phyloP scores from a whole-genome alignment of 306 rosid species.

The Citrullus amarus region DNA sequence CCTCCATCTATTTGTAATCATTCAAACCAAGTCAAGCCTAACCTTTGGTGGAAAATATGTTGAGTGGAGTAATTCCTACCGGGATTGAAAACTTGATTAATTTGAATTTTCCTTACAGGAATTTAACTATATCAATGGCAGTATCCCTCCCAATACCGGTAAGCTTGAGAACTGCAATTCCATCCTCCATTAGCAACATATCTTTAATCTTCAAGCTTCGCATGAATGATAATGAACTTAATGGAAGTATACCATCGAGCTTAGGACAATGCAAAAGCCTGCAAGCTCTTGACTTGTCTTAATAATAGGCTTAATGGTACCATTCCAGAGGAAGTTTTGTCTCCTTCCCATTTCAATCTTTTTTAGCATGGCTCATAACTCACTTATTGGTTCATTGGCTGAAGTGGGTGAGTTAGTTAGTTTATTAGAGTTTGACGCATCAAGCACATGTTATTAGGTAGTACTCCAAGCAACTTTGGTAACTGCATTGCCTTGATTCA shows the following conservation, averaged over 20 bases:
- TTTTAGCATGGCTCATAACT: conserved; percentile 4
- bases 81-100: conserved; percentile 18
- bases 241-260: conserved; percentile 19
- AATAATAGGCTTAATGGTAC: conserved; percentile 18
- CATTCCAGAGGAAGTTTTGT: conserved; percentile 18
- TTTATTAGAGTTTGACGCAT: conserved; percentile 8
- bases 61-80: conserved; percentile 18
- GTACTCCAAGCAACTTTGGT: conserved; percentile 12
- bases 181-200: conserved; percentile 21
- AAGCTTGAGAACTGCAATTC: conserved; percentile 17
- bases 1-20: conserved; percentile 20
- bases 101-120: neutral
- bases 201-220: neutral
- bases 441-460: conserved; percentile 20
- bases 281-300: conserved; percentile 1
- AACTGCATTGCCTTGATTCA: neutral
- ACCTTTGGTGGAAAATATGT: neutral
- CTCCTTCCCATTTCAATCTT: conserved; percentile 16
- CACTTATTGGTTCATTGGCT: conserved; percentile 14
- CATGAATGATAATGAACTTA: conserved; percentile 12
- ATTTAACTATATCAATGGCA: conserved; percentile 2
- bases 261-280: conserved; percentile 19
- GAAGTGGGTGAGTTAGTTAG: conserved; percentile 17
- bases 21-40: conserved; percentile 4
- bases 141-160: conserved; percentile 13